Conservation (phyloP, 352 stramenopile species). For the Stephanocyclus meneghinianus region DNA sequence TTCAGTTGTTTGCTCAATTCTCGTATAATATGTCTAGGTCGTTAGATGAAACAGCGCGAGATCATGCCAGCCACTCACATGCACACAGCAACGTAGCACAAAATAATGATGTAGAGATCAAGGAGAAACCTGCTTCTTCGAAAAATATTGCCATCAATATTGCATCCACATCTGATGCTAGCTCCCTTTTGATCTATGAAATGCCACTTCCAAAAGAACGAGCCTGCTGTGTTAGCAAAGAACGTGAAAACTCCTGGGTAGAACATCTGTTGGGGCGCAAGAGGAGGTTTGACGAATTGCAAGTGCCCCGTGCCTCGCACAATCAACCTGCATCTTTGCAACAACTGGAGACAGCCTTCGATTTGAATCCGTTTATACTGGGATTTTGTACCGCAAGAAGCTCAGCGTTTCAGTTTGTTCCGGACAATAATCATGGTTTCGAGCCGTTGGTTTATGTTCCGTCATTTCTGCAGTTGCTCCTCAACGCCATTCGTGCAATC, state of each 20-base stretch:
- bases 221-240: not conserved
- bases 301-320: not conserved
- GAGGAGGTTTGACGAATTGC: too few relatives aligned
- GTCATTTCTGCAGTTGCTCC: constrained; percentile 41
- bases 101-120: too few relatives aligned
- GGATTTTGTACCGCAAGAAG: constrained; percentile 34
- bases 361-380: constrained; percentile 16
- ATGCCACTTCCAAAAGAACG: constrained; percentile 14
- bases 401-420: constrained; percentile 2
- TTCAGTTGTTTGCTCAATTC: constrained; percentile 9
- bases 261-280: too few relatives aligned
- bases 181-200: constrained; percentile 26
- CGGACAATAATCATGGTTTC: constrained; percentile 61
- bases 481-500: not conserved
- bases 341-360: constrained; percentile 12
- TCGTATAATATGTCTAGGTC: too few relatives aligned
- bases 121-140: too few relatives aligned
- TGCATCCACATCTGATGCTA: too few relatives aligned
- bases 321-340: not conserved
- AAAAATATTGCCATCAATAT: not conserved
- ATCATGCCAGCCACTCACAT: too few relatives aligned
- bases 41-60: too few relatives aligned
- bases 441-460: constrained; percentile 73
- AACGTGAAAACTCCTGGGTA: not conserved
- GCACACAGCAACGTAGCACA: too few relatives aligned